A percentile compares a stretch with the other conserved stretches of the same genome.
Conservation (phyloP, 2,329 filamentous ascomycete genomes). For the Colletotrichum chrysophilum region DNA sequence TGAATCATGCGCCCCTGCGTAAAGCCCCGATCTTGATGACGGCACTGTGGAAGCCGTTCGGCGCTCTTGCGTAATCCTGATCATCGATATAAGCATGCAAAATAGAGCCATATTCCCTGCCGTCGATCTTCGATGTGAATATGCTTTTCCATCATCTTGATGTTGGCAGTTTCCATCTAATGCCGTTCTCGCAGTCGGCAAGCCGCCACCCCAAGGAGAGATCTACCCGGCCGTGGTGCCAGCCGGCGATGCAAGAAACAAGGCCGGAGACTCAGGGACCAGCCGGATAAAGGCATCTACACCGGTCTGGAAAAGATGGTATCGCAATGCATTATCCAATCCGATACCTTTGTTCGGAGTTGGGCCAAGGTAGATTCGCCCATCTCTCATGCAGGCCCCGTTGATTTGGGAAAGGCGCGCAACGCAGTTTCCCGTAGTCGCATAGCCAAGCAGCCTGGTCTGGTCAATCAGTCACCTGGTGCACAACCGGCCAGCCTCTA, state of each 20-base stretch:
- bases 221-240: neutral
- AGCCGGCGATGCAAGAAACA: neutral
- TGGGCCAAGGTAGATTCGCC: neutral
- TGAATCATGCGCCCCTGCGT: neutral
- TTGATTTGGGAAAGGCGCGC: neutral
- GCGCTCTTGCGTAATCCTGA: neutral
- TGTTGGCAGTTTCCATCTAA: neutral
- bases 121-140: conserved; percentile 2
- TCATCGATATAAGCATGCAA: neutral
- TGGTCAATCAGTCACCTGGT: neutral
- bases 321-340: neutral
- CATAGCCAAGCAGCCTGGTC: neutral
- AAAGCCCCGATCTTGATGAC: neutral
- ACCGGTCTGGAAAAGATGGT: neutral
- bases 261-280: neutral
- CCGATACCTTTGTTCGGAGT: neutral
- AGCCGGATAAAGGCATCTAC: neutral
- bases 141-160: neutral
- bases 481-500: neutral
- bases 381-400: neutral
- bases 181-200: neutral
- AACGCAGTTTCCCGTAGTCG: neutral
- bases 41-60: neutral
- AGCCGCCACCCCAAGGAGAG: neutral
- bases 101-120: neutral